Evolutionary conservation across 1,284 basidiomycete species (phyloP).

Genomic region (Dichomitus squalens): DNA sequence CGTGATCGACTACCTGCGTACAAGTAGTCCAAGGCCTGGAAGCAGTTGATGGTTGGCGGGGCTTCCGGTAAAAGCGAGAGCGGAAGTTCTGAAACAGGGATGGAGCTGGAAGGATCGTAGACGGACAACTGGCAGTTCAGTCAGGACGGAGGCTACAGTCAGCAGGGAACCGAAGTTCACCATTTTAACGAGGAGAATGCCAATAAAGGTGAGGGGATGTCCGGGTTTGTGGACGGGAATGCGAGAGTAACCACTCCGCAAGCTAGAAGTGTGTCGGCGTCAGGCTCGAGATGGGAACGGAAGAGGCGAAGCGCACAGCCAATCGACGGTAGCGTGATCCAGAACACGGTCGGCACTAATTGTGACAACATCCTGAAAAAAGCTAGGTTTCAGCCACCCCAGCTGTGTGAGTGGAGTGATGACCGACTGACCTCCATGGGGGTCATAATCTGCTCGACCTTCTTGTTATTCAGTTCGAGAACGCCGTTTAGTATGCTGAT

Average conservation of each 20-base stretch:
- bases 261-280: constrained; percentile 36
- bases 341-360: constrained; percentile 79
- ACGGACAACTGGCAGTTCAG: constrained; percentile 67
- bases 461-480: constrained; percentile 83
- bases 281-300: neutral
- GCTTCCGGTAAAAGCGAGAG: constrained; percentile 93
- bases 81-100: constrained; percentile 75
- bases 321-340: constrained; percentile 79
- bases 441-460: constrained; percentile 86
- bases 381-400: constrained; percentile 19
- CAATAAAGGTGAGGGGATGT: constrained; percentile 78
- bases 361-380: constrained; percentile 74
- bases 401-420: neutral
- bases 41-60: constrained; percentile 81
- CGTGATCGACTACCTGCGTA: constrained; percentile 36
- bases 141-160: neutral
- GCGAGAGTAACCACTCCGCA: constrained; percentile 88
- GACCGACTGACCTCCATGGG: constrained; percentile 65
- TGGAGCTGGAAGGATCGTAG: constrained; percentile 85
- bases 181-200: constrained; percentile 88
- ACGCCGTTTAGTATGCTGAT: constrained; percentile 90
- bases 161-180: constrained; percentile 35
- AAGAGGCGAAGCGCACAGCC: constrained; percentile 60
- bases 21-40: constrained; percentile 88
- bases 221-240: constrained; percentile 89